These are phyloP conservation scores for Helicocarpus griseus DNA, from an alignment of 2,329 filamentous ascomycete species.

Conservation along the genomic window DNA sequence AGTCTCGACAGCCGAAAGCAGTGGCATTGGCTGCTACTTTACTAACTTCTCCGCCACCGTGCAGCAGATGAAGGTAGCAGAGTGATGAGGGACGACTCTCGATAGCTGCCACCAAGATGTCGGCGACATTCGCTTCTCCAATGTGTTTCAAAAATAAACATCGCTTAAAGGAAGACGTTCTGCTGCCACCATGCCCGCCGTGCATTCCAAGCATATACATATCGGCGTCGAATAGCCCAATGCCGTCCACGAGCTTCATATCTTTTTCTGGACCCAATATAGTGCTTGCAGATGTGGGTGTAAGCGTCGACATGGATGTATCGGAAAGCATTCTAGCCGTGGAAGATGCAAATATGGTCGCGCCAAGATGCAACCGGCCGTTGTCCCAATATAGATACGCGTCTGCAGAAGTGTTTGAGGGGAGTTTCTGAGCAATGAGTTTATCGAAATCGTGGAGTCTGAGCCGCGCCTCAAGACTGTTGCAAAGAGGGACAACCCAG, in stretches of 20 bases:
- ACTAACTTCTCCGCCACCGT: conserved; percentile 46
- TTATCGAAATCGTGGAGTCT: conserved; percentile 35
- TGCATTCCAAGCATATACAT: conserved; percentile 55
- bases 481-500: conserved; percentile 31
- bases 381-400: conserved; percentile 46
- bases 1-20: conserved; percentile 55
- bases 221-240: conserved; percentile 48
- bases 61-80: conserved; percentile 55
- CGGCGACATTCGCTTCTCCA: conserved; percentile 22
- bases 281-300: conserved; percentile 7
- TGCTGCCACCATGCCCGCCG: conserved; percentile 47
- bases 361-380: conserved; percentile 40
- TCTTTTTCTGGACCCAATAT: conserved; percentile 27
- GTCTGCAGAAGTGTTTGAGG: conserved; percentile 41
- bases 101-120: conserved; percentile 38
- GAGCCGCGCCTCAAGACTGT: conserved; percentile 22
- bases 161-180: conserved; percentile 56
- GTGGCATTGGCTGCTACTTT: conserved; percentile 38
- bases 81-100: conserved; percentile 40
- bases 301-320: conserved; percentile 6
- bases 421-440: conserved; percentile 31
- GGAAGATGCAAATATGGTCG: conserved; percentile 40
- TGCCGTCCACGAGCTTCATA: conserved; percentile 33
- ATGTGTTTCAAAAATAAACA: conserved; percentile 51
- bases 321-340: conserved; percentile 12